Evolutionary conservation across 83 land plant species (phyloP).

Genomic region (Thuja plicata): DNA sequence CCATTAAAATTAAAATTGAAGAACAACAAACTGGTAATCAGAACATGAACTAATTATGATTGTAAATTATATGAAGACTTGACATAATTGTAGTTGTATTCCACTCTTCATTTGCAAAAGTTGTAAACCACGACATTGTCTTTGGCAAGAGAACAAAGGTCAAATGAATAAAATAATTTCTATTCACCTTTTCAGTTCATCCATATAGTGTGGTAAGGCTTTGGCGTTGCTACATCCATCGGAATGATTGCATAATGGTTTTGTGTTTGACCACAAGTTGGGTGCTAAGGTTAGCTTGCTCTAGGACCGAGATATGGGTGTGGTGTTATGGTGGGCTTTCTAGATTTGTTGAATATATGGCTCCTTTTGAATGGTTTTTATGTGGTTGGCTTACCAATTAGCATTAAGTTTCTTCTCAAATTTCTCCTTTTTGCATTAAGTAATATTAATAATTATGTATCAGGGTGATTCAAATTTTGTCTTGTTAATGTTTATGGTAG

Average conservation of each 20-base stretch:
- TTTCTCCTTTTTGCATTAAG: too few species aligned
- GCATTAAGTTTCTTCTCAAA: background rate
- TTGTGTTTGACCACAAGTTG: background rate
- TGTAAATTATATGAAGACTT: background rate
- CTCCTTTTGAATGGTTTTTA: background rate
- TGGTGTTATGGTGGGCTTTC: background rate
- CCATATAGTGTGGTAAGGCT: background rate
- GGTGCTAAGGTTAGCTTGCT: background rate
- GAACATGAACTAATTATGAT: background rate
- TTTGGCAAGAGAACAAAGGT: background rate
- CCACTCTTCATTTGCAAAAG: background rate
- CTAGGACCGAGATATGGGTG: background rate
- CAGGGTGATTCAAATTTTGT: too few species aligned
- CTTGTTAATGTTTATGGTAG: too few species aligned
- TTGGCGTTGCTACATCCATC: background rate
- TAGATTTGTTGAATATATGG: background rate
- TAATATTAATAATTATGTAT: too few species aligned
- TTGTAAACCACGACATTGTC: background rate
- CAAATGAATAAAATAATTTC: background rate
- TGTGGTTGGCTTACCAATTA: background rate
- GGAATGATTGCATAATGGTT: background rate
- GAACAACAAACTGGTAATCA: background rate
- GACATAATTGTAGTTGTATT: background rate
- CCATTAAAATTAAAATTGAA: background rate
- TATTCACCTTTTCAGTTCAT: background rate